These are phyloP conservation scores for Pythium grandisporangium DNA, from an alignment of 352 stramenopile species.

Conservation along the genomic window DNA sequence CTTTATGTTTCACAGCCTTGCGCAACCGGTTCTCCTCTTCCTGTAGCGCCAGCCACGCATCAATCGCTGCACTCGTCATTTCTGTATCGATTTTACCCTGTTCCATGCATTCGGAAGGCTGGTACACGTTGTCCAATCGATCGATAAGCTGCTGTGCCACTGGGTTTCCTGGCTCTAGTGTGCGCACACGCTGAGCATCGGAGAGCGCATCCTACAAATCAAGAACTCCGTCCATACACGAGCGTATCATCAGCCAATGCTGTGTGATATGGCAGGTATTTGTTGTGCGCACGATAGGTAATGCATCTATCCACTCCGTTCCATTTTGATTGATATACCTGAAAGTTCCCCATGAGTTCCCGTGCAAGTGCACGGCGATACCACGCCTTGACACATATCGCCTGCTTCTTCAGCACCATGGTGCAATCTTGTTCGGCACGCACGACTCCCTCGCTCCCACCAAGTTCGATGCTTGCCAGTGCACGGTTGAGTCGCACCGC, in stretches of 20 bases:
- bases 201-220: slow-evolving; percentile 7
- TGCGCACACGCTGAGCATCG: slow-evolving; percentile 10
- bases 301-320: too few species aligned
- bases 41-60: slow-evolving; percentile 43
- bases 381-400: slow-evolving; percentile 80
- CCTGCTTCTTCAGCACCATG: slow-evolving; percentile 51
- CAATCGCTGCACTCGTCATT: too few species aligned
- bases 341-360: slow-evolving; percentile 54
- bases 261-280: too few species aligned
- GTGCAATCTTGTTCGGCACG: slow-evolving; percentile 67
- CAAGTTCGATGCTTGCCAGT: slow-evolving; percentile 36
- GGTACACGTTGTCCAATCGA: slow-evolving; percentile 1
- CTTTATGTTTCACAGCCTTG: neutral
- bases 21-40: slow-evolving; percentile 35
- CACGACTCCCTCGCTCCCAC: slow-evolving; percentile 9
- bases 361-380: slow-evolving; percentile 80
- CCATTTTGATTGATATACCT: slow-evolving; percentile 20
- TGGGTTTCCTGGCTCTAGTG: slow-evolving; percentile 16
- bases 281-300: too few species aligned
- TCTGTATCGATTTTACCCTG: too few species aligned
- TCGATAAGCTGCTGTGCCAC: slow-evolving; percentile 5
- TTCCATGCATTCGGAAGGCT: neutral
- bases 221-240: neutral
- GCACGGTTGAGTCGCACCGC: slow-evolving; percentile 62
- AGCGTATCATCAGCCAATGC: too few species aligned